These are phyloP conservation scores for Cetradonia linearis DNA, from an alignment of 495 filamentous ascomycete species.

Conservation along the genomic window DNA sequence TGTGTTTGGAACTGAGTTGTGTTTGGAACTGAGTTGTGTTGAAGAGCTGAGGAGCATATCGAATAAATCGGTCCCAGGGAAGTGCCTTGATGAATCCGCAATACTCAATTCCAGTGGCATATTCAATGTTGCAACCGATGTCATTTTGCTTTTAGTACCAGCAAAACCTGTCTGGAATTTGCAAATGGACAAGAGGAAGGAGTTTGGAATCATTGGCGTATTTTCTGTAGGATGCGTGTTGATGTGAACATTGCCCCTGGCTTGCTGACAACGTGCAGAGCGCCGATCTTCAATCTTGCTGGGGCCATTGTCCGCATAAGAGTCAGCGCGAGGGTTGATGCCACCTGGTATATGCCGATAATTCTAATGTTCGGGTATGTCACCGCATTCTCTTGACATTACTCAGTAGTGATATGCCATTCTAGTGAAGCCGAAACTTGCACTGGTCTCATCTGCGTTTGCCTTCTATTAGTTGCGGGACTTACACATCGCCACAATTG, in stretches of 20 bases:
- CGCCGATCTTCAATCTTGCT: slow-evolving; percentile 26
- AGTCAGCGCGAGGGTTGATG: slow-evolving; percentile 24
- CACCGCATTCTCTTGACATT: background rate
- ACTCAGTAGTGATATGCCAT: background rate
- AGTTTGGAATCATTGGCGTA: slow-evolving; percentile 28
- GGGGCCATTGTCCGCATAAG: slow-evolving; percentile 25
- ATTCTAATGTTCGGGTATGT: slow-evolving; percentile 20
- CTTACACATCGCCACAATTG: no score
- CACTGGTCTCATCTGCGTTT: slow-evolving; percentile 20
- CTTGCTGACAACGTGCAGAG: slow-evolving; percentile 14
- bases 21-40: no score
- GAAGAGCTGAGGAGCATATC: slow-evolving; percentile 28
- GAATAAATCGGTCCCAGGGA: slow-evolving; percentile 26
- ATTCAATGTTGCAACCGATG: slow-evolving; percentile 33
- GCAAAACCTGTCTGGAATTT: slow-evolving; percentile 31
- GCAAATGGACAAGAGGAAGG: slow-evolving; percentile 24
- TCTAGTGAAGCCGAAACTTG: slow-evolving; percentile 21
- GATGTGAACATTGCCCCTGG: slow-evolving; percentile 8
- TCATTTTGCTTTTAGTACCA: slow-evolving; percentile 33
- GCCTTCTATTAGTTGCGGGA: no score
- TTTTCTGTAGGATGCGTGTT: slow-evolving; percentile 35
- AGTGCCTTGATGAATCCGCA: slow-evolving; percentile 28
- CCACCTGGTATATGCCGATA: slow-evolving; percentile 25
- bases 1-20: no score
- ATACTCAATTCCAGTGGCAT: slow-evolving; percentile 29